Conservation (phyloP, 2,329 filamentous ascomycete genomes). For the Microdochium bolleyi region DNA sequence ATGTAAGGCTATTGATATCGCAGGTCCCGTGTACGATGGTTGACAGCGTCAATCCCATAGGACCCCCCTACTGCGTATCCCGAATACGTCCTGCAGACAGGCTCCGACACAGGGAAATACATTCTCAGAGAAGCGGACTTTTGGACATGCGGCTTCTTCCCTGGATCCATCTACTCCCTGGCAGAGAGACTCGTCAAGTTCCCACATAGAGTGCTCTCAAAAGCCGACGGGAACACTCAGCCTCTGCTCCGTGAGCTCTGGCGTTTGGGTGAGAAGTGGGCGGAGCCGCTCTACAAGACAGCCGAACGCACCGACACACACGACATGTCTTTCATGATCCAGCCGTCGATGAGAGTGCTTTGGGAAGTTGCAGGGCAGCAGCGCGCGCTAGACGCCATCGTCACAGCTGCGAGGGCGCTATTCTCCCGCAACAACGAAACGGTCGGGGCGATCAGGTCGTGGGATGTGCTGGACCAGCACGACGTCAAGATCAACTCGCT, state of each 20-base stretch:
- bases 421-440: constrained; percentile 30
- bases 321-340: constrained; percentile 46
- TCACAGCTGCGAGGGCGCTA: constrained; percentile 34
- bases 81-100: constrained; percentile 21
- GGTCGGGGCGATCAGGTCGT: constrained; percentile 37
- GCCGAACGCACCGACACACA: constrained; percentile 39
- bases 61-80: constrained; percentile 14
- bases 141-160: constrained; percentile 35
- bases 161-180: constrained; percentile 23
- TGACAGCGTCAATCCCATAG: background rate
- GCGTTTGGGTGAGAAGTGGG: constrained; percentile 18
- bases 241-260: constrained; percentile 9
- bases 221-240: background rate
- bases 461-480: constrained; percentile 29
- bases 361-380: constrained; percentile 35
- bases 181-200: constrained; percentile 23
- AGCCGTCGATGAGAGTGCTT: constrained; percentile 34
- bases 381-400: constrained; percentile 28
- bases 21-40: background rate
- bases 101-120: constrained; percentile 15
- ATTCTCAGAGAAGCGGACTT: constrained; percentile 22
- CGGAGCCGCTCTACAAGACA: constrained; percentile 26
- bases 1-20: background rate
- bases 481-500: constrained; percentile 16
- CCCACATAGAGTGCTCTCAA: constrained; percentile 8